Evolutionary conservation across 2,329 filamentous ascomycete genomes (phyloP).

Genomic region (Fonsecaea monophora): DNA sequence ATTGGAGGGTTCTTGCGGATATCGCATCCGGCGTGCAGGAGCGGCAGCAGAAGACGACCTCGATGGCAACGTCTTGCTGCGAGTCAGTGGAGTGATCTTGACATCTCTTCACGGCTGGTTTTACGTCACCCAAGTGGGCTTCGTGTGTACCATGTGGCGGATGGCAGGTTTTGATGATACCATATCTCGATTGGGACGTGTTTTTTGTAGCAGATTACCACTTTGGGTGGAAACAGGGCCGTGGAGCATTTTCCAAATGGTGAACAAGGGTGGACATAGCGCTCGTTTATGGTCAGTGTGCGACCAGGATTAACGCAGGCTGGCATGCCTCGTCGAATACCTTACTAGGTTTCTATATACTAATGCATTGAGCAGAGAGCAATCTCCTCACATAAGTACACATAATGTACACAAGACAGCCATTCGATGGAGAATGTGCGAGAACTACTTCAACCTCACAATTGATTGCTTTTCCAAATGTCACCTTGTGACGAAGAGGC

Average conservation of each 20-base stretch:
- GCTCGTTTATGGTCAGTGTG: background rate
- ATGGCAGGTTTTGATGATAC: slow-evolving; percentile 20
- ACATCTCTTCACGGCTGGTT: slow-evolving; percentile 1
- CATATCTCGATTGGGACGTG: slow-evolving; percentile 13
- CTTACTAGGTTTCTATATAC: slow-evolving; percentile 15
- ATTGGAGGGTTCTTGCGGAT: background rate
- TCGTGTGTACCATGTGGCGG: slow-evolving; percentile 5
- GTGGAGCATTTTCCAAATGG: slow-evolving; percentile 12
- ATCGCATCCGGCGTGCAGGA: slow-evolving; percentile 7
- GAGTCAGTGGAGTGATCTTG: slow-evolving; percentile 10
- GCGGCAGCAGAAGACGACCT: background rate
- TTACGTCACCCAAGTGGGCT: slow-evolving; percentile 7
- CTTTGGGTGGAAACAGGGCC: slow-evolving; percentile 11
- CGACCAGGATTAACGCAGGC: slow-evolving; percentile 16
- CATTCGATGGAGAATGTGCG: background rate
- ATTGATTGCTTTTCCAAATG: background rate
- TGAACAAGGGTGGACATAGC: slow-evolving; percentile 11
- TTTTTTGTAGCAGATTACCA: slow-evolving; percentile 10
- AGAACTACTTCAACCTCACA: background rate
- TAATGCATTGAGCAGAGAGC: slow-evolving; percentile 17
- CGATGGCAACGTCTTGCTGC: background rate
- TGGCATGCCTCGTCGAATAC: slow-evolving; percentile 19
- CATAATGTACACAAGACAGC: background rate
- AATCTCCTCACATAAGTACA: slow-evolving; percentile 8
- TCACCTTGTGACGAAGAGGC: too few relatives aligned